Conservation (phyloP, 1,284 basidiomycete genomes). For the Cryptococcus depauperatus region DNA sequence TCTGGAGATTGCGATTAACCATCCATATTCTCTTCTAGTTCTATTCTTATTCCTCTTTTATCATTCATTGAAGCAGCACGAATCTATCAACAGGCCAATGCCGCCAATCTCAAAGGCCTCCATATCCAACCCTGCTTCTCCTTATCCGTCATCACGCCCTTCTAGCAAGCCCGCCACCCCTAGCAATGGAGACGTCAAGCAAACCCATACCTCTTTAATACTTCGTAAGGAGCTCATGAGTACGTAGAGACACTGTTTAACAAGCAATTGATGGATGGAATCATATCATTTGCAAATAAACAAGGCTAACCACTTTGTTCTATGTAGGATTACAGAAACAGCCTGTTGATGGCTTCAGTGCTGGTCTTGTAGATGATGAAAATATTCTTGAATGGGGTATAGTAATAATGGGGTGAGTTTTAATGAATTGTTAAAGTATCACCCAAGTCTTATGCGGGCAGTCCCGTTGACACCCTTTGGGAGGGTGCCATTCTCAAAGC, state of each 20-base stretch:
- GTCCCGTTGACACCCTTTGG: conserved; percentile 81
- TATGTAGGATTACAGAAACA: conserved; percentile 68
- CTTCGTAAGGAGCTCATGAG: conserved; percentile 66
- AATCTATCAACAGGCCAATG: too few relatives aligned
- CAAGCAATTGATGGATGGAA: neutral
- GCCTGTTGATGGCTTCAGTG: conserved; percentile 89
- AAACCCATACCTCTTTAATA: conserved; percentile 50
- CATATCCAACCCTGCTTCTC: too few relatives aligned
- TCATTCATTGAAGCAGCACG: too few relatives aligned
- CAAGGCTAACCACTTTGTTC: too few relatives aligned
- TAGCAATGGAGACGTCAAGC: conserved; percentile 11
- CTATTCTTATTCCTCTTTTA: too few relatives aligned
- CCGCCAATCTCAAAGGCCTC: too few relatives aligned
- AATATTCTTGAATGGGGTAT: conserved; percentile 93
- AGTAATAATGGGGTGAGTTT: conserved; percentile 81
- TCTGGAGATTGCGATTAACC: too few relatives aligned
- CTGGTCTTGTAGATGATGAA: conserved; percentile 85
- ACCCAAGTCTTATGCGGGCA: too few relatives aligned
- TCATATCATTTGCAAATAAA: neutral
- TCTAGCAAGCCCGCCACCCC: conserved; percentile 33
- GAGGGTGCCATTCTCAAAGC: conserved; percentile 92
- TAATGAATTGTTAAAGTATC: neutral
- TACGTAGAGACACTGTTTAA: conserved; percentile 13
- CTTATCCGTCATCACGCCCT: conserved; percentile 33
- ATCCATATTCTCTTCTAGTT: too few relatives aligned